phyloP scores from a whole-genome alignment of 148 eudicot species.

The Fagopyrum tataricum region DNA sequence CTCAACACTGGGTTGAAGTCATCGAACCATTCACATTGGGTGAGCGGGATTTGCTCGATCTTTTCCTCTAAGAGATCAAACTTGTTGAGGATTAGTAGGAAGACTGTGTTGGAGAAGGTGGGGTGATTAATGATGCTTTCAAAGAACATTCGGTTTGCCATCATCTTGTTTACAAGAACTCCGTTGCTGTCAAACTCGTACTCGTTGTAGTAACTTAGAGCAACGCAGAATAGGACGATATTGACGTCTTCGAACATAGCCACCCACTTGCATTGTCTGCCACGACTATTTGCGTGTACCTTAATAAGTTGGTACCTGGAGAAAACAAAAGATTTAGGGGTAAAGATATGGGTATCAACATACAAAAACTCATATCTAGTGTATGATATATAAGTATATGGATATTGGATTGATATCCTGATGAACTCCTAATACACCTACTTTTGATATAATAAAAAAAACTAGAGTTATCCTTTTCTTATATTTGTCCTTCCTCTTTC shows the following conservation, averaged over 20 bases:
- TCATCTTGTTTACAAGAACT: conserved; percentile 55
- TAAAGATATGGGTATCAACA: no score
- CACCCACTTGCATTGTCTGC: conserved; percentile 73
- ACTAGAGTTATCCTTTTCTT: no score
- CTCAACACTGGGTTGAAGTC: conserved; percentile 71
- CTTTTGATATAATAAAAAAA: no score
- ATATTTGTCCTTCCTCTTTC: no score
- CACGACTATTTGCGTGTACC: conserved; percentile 48
- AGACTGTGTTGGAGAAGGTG: conserved; percentile 31
- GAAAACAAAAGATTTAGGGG: neutral
- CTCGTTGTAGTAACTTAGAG: conserved; percentile 52
- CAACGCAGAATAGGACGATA: conserved; percentile 50
- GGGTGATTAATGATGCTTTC: conserved; percentile 51
- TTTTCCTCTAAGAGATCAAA: conserved; percentile 70
- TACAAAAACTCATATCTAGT: no score
- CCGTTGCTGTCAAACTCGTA: conserved; percentile 27
- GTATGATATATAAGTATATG: no score
- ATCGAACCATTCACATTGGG: conserved; percentile 60
- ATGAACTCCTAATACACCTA: no score
- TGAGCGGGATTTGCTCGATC: conserved; percentile 50
- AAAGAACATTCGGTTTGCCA: conserved; percentile 48
- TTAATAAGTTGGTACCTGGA: conserved; percentile 56
- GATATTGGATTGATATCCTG: no score
- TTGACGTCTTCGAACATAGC: conserved; percentile 73
- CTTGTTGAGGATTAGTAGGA: conserved; percentile 71